Evolutionary conservation across 208 protist genomes (phyloP).

Genomic region (Entamoeba invadens): DNA sequence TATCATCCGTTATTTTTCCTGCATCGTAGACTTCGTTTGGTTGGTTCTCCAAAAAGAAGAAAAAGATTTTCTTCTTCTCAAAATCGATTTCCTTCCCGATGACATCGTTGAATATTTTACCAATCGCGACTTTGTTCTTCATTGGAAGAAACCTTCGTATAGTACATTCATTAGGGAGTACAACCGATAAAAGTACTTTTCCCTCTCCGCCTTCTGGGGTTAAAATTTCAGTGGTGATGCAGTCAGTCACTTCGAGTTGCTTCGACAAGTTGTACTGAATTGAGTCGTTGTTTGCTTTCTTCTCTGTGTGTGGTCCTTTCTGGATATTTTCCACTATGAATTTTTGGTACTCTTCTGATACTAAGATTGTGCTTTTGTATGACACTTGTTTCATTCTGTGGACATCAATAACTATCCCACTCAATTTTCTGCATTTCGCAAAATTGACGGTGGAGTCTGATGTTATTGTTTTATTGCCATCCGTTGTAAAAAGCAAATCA

Average conservation of each 20-base stretch:
- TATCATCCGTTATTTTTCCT: not conserved
- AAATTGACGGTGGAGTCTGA: not conserved
- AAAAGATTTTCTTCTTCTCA: not conserved
- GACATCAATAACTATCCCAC: not conserved
- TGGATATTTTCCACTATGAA: not conserved
- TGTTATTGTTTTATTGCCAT: conserved; percentile 1
- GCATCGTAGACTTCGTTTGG: not conserved
- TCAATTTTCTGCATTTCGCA: not conserved
- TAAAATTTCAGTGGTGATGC: not conserved
- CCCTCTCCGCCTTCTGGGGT: not conserved
- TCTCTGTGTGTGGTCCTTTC: not conserved
- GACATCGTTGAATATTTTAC: not conserved
- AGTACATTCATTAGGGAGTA: not conserved
- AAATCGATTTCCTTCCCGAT: not conserved
- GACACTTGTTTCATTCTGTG: not conserved
- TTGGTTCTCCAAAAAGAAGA: not conserved
- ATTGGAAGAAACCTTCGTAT: not conserved
- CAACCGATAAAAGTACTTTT: not conserved
- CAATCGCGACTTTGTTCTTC: not conserved
- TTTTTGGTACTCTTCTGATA: not conserved
- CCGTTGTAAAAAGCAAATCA: not conserved
- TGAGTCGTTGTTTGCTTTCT: not conserved
- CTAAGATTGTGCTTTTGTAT: not conserved
- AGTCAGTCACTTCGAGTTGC: not conserved
- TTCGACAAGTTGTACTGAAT: not conserved